Evolutionary conservation across 352 stramenopile genomes (phyloP).

Genomic region (Phytophthora megakarya): DNA sequence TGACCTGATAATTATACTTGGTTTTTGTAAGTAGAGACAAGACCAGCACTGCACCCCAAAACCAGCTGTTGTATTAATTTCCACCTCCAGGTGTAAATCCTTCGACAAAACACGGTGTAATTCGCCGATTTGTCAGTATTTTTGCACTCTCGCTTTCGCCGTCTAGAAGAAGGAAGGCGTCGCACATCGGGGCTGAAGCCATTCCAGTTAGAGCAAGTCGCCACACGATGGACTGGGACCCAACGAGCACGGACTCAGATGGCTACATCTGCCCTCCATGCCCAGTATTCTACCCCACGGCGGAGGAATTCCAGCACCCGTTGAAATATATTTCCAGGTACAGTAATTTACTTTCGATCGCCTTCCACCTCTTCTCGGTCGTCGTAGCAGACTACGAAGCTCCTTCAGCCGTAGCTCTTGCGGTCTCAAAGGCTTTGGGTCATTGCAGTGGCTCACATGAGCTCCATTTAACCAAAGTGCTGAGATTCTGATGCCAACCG

Average conservation of each 20-base stretch:
- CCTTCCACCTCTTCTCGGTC: conserved; percentile 7
- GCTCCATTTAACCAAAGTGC: conserved; percentile 1
- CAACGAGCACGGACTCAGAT: conserved; percentile 49
- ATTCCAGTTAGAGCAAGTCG: conserved; percentile 2
- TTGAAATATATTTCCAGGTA: conserved; percentile 93
- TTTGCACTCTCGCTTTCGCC: conserved; percentile 35
- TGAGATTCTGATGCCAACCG: conserved; percentile 19
- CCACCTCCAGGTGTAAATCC: conserved; percentile 5
- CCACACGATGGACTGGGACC: conserved; percentile 72
- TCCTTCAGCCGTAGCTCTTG: conserved; percentile 1
- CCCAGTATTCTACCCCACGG: conserved; percentile 86
- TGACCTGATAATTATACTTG: conserved; percentile 1
- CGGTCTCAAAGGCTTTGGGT: not conserved
- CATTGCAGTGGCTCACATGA: not conserved
- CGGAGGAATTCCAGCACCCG: conserved; percentile 89
- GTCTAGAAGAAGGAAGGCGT: conserved; percentile 14
- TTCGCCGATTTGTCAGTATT: conserved; percentile 29
- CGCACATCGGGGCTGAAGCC: not conserved
- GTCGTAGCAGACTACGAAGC: not conserved
- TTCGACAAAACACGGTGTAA: conserved; percentile 1
- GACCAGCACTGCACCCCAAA: not conserved
- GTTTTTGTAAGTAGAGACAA: not conserved
- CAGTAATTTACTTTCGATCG: conserved; percentile 54
- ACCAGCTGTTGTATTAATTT: not conserved
- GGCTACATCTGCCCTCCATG: conserved; percentile 86